Base-by-base conservation (phyloP, 2,329 filamentous ascomycete genomes). In the Tetracladium maxilliforme region DNA sequence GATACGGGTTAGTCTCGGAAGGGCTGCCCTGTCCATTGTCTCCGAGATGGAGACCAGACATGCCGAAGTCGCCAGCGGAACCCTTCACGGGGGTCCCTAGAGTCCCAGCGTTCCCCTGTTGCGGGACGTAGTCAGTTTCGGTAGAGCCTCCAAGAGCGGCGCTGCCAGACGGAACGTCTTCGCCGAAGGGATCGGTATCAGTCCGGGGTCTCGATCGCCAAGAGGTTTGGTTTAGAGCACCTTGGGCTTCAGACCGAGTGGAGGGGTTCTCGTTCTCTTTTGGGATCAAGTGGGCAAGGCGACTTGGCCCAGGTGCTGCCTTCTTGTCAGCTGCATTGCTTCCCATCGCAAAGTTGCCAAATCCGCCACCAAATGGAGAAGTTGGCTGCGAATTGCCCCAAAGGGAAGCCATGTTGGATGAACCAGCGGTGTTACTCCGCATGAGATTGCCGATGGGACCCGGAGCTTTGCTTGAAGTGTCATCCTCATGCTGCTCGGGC, bases 1-100 rank as follows among this genome's bases (percentile, higher is more conserved):
- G 81, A 45, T 90, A 98, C 3, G 90, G 90, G 44, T 98, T 98
- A 4, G 90, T 95, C 42, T 92, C 82, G 0, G 86, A 90, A 8
- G 90, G 90, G 45, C 87, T 95, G 43, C 82, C 69, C 1, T 80
- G 77, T 30, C 83, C 80, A 35, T 74, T 61, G n/a, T 61, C 59
- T 21, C 52, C 56, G 22, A 44, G 41, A 58, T 61, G 50, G 51
- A 65, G 58, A 38, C 67, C 66, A 10, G 65, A 55, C 64, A 75
- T 70, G 22, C 70, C 69, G 38, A 75, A 70, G 31, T 76, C 70
- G 20, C 60, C 53, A 5, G 64, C 51, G 4, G 54, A 58, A 5
- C 54, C 61, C 42, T 70, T 70, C 13, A 61, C 48, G 0, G 65
- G 66, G 1, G 64, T 70, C 23, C 68, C 65, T 27, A 64, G 58